Evolutionary conservation across 2,329 filamentous ascomycete species (phyloP).

Genomic region (Aureobasidium mangrovei): DNA sequence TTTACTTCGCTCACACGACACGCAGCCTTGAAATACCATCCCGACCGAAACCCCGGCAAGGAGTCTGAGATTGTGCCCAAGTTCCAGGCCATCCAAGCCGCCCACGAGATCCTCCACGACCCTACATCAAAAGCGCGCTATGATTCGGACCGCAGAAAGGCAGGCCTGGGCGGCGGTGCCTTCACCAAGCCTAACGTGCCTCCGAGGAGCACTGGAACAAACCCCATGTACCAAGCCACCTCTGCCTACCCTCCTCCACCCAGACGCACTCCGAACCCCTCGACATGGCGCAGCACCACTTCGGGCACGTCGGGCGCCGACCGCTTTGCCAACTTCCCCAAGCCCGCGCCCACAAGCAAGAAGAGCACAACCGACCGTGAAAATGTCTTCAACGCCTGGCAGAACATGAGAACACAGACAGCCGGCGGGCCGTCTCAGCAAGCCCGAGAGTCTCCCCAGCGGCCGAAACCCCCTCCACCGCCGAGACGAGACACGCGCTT

Average conservation of each 20-base stretch:
- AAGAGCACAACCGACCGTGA: conserved; percentile 33
- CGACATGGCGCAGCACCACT: conserved; percentile 29
- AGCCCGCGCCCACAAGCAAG: conserved; percentile 21
- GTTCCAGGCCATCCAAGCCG: conserved; percentile 79
- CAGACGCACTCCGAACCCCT: conserved; percentile 27
- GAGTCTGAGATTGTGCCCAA: conserved; percentile 71
- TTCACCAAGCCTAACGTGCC: conserved; percentile 15
- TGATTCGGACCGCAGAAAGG: conserved; percentile 51
- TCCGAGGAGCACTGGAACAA: neutral
- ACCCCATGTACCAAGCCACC: conserved; percentile 15
- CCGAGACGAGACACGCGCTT: conserved; percentile 27
- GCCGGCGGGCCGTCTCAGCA: conserved; percentile 18
- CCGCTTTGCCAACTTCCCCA: conserved; percentile 37
- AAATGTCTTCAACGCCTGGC: conserved; percentile 41
- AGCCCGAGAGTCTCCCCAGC: conserved; percentile 17
- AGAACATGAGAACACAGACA: conserved; percentile 34
- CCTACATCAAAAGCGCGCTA: conserved; percentile 51
- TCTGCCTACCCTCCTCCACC: conserved; percentile 36
- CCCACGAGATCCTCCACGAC: conserved; percentile 67
- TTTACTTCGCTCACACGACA: conserved; percentile 19
- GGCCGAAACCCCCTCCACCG: conserved; percentile 19
- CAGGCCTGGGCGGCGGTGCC: conserved; percentile 27
- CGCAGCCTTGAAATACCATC: conserved; percentile 73
- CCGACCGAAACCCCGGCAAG: conserved; percentile 77
- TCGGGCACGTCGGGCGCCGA: conserved; percentile 31